Conservation (phyloP, 768 basidiomycete genomes). For the Serpula lacrymans region DNA sequence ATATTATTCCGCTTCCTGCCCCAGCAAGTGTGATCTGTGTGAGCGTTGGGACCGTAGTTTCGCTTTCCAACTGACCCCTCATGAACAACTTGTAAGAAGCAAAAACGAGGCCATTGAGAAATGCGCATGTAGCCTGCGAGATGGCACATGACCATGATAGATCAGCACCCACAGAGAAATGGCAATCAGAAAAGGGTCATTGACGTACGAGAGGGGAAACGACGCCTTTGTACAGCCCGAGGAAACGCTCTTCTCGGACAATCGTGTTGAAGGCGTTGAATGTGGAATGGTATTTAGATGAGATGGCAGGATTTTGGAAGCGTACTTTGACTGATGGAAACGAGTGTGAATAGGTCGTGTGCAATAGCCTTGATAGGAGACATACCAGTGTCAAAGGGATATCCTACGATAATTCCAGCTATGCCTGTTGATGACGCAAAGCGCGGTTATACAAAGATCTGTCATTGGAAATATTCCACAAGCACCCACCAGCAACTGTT, state of each 20-base stretch:
- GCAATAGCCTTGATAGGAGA: not conserved
- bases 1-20: constrained; percentile 72
- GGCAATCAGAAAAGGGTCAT: not conserved
- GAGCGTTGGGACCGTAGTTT: constrained; percentile 54
- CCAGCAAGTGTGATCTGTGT: constrained; percentile 76
- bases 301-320: constrained; percentile 63
- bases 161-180: not conserved
- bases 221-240: constrained; percentile 73
- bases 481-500: constrained; percentile 54
- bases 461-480: no score
- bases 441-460: not conserved
- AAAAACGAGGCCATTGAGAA: constrained; percentile 86
- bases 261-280: constrained; percentile 66
- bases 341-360: not conserved
- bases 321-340: constrained; percentile 67
- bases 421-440: constrained; percentile 38
- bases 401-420: constrained; percentile 64
- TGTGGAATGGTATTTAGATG: constrained; percentile 58
- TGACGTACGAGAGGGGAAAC: constrained; percentile 71
- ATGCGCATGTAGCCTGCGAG: constrained; percentile 58
- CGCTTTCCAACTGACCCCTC: constrained; percentile 53
- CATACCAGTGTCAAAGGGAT: constrained; percentile 72
- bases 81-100: constrained; percentile 80
- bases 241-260: constrained; percentile 62
- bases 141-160: not conserved